A percentile compares a stretch with the other conserved stretches of the same genome.
Conservation (phyloP, 495 filamentous ascomycete genomes). For the Tuber borchii region DNA sequence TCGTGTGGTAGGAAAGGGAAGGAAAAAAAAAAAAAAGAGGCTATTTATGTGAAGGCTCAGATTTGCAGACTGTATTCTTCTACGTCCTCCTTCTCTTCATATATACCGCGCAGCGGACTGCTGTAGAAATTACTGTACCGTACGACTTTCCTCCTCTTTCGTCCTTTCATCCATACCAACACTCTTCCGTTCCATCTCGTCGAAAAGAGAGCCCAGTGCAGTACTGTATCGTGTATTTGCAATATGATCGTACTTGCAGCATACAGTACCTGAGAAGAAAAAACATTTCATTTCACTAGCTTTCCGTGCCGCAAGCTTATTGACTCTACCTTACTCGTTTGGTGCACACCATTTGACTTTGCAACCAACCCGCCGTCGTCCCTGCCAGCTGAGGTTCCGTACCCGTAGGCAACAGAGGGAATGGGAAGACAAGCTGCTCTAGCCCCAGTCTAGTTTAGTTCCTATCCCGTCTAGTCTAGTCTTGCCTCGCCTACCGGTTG, state of each 20-base stretch:
- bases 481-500: not conserved
- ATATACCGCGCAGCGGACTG: not conserved
- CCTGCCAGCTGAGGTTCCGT: not conserved
- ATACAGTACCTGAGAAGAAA: not conserved
- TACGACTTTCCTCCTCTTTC: not conserved
- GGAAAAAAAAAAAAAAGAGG: not conserved
- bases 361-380: not conserved
- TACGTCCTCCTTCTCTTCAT: not conserved
- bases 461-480: not conserved
- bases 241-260: not conserved
- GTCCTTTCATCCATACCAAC: not conserved
- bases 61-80: not conserved
- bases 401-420: not conserved
- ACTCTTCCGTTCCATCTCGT: not conserved
- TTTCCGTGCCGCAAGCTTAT: not conserved
- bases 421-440: not conserved
- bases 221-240: not conserved
- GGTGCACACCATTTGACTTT: not conserved
- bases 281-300: not conserved
- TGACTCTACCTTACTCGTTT: not conserved
- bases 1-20: not conserved
- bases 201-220: not conserved
- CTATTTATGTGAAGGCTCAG: not conserved
- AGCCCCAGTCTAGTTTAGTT: not conserved
- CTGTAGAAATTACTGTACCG: not conserved